Evolutionary conservation across 2,329 filamentous ascomycete genomes (phyloP).

Genomic region (Colletotrichum incanum): DNA sequence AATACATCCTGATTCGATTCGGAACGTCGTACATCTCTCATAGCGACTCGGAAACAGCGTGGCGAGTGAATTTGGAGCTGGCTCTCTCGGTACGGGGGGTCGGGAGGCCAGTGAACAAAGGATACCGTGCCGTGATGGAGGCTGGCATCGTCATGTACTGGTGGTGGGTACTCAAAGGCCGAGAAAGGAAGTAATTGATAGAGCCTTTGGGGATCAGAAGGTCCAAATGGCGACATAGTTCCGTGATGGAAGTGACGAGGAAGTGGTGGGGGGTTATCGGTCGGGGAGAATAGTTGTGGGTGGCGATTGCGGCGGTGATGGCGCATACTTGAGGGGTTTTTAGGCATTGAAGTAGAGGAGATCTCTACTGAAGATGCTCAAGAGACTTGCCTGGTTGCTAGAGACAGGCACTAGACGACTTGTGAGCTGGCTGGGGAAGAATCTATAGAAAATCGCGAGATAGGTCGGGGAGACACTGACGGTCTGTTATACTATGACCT

Average conservation of each 20-base stretch:
- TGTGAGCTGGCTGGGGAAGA: background rate
- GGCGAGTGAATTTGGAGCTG: too few species aligned
- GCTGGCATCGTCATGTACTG: too few species aligned
- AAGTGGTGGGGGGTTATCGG: background rate
- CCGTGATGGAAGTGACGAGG: background rate
- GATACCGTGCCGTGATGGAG: background rate
- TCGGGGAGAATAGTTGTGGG: constrained; percentile 13
- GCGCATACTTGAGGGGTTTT: background rate
- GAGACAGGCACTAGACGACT: background rate
- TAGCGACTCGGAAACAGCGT: too few species aligned
- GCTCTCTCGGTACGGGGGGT: background rate
- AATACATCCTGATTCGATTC: background rate
- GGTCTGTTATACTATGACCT: background rate
- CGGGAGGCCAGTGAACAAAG: background rate
- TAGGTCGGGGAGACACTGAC: background rate
- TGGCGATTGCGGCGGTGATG: constrained; percentile 35
- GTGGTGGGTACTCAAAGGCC: background rate
- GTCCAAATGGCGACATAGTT: background rate
- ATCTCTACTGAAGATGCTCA: too few species aligned
- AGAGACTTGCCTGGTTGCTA: background rate
- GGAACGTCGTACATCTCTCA: background rate
- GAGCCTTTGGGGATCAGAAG: background rate
- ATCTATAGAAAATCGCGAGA: background rate
- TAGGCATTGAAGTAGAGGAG: background rate
- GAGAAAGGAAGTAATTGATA: background rate